These are phyloP conservation scores for Mortierella hygrophila DNA, from an alignment of 192 early-diverging fungal species.

Conservation along the genomic window DNA sequence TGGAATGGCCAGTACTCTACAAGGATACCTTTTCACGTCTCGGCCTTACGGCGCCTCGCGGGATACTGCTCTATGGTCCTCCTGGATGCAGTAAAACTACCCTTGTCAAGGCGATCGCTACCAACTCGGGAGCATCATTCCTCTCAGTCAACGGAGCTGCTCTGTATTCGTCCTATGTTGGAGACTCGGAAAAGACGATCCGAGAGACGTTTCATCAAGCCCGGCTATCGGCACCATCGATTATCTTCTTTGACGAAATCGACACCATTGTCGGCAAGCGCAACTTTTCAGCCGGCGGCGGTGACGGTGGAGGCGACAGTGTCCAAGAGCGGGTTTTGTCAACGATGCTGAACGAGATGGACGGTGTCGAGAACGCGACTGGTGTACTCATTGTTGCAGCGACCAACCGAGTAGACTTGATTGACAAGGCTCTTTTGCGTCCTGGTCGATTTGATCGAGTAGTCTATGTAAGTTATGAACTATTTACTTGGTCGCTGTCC, in stretches of 20 bases:
- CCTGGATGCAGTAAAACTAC: constrained; percentile 99
- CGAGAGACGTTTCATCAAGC: constrained; percentile 86
- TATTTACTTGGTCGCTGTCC: background rate
- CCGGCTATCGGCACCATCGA: constrained; percentile 79
- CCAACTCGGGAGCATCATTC: constrained; percentile 82
- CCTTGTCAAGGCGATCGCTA: constrained; percentile 87
- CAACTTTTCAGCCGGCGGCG: constrained; percentile 61
- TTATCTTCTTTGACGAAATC: constrained; percentile 98
- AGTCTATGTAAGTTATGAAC: constrained; percentile 70
- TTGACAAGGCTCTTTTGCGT: constrained; percentile 87
- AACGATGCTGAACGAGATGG: constrained; percentile 90
- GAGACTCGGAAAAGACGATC: constrained; percentile 87
- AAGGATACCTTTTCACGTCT: constrained; percentile 75
- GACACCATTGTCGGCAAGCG: constrained; percentile 96
- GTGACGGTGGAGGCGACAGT: constrained; percentile 71
- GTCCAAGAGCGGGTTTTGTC: constrained; percentile 87
- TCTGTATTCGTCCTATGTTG: constrained; percentile 85
- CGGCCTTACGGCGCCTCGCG: constrained; percentile 85
- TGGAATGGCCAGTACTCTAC: constrained; percentile 91
- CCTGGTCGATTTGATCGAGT: constrained; percentile 89
- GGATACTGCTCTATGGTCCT: constrained; percentile 96
- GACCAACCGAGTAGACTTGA: constrained; percentile 89
- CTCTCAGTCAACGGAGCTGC: constrained; percentile 84
- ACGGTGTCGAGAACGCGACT: constrained; percentile 83
- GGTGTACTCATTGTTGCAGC: constrained; percentile 86